Percentiles rank a stretch among this genome's conserved stretches.
phyloP scores from a whole-genome alignment of 495 filamentous ascomycete species.

The Penicillium taxi region DNA sequence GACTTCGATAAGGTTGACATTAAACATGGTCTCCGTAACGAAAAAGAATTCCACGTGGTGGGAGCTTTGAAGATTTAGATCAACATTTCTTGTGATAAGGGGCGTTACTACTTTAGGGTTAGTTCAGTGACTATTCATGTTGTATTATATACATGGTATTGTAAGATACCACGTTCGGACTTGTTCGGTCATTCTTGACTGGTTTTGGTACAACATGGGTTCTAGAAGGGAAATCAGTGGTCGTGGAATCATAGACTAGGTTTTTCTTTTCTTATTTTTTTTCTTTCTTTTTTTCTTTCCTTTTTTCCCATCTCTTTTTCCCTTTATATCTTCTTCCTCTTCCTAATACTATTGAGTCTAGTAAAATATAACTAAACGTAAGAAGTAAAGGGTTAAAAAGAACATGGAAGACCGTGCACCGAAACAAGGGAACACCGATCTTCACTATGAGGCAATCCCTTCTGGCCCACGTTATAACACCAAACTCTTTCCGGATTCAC shows the following conservation, averaged over 20 bases:
- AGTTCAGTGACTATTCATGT: too few species aligned
- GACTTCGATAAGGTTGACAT: slow-evolving; percentile 11
- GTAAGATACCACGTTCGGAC: too few species aligned
- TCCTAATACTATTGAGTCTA: too few species aligned
- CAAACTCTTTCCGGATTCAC: slow-evolving; percentile 34
- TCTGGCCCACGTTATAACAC: slow-evolving; percentile 40
- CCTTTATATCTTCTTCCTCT: too few species aligned
- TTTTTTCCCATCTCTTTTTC: too few species aligned
- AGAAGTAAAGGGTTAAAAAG: neutral
- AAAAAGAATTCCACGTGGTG: neutral
- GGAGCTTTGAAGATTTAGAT: slow-evolving; percentile 6
- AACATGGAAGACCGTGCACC: slow-evolving; percentile 7
- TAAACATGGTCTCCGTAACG: slow-evolving; percentile 2
- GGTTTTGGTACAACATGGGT: too few species aligned
- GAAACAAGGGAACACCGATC: slow-evolving; percentile 21
- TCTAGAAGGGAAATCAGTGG: too few species aligned
- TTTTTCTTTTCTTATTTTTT: neutral
- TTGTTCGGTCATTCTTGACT: too few species aligned
- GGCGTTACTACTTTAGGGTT: too few species aligned
- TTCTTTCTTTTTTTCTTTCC: too few species aligned
- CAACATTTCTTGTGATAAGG: slow-evolving; percentile 1
- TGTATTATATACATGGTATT: too few species aligned
- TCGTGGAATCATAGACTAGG: slow-evolving; percentile 23
- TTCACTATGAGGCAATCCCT: slow-evolving; percentile 24
- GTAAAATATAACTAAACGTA: too few species aligned